Evolutionary conservation across 176 grass and related monocot genomes (phyloP).

Genomic region (Oryza meridionalis): DNA sequence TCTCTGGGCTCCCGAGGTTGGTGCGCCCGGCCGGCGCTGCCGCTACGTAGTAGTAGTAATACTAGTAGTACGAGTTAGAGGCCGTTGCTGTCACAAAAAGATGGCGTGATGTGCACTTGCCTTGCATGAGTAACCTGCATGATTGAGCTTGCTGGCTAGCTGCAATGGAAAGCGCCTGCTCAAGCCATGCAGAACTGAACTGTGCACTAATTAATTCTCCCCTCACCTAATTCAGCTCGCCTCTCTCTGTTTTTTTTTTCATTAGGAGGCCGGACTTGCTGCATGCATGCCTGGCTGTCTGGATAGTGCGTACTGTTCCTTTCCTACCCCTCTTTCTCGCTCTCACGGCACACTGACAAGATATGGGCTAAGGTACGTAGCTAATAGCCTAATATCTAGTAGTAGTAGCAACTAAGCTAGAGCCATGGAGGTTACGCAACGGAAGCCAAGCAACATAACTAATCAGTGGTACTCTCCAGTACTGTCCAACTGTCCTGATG

Average conservation of each 20-base stretch:
- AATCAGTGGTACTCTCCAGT: background rate
- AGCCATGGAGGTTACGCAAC: slow-evolving; percentile 7
- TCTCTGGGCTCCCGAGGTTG: background rate
- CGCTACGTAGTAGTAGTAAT: background rate
- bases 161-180: slow-evolving; percentile 22
- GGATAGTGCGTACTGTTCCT: slow-evolving; percentile 24
- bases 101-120: slow-evolving; percentile 57
- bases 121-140: slow-evolving; percentile 58
- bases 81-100: slow-evolving; percentile 45
- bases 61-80: background rate
- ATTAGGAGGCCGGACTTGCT: background rate
- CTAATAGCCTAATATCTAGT: background rate
- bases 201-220: slow-evolving; percentile 51
- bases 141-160: slow-evolving; percentile 46
- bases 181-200: slow-evolving; percentile 57
- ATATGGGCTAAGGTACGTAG: slow-evolving; percentile 5
- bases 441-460: background rate
- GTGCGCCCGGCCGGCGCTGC: background rate
- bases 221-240: slow-evolving; percentile 33
- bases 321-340: slow-evolving; percentile 3
- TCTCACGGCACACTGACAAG: slow-evolving; percentile 29
- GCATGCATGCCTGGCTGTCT: background rate
- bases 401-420: background rate
- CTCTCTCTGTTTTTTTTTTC: slow-evolving; percentile 18
- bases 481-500: slow-evolving; percentile 13